phyloP scores from a whole-genome alignment of 345 rosid genomes.

The Rubroshorea leprosula region DNA sequence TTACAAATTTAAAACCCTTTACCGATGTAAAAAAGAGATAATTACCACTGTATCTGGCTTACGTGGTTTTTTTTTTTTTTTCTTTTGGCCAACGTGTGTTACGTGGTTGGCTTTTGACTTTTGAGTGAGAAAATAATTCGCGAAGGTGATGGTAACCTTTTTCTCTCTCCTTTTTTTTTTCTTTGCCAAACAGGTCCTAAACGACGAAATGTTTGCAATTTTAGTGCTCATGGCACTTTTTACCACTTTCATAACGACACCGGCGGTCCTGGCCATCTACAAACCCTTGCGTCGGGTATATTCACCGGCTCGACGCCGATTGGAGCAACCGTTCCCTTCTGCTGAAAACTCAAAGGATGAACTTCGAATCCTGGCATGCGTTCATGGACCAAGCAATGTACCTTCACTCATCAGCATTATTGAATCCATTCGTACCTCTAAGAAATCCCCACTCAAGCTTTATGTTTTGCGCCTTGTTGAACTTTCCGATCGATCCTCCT shows the following conservation, averaged over 20 bases:
- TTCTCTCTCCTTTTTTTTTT: neutral
- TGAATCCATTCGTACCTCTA: constrained; percentile 19
- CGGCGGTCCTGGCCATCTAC: constrained; percentile 30
- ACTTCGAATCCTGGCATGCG: constrained; percentile 31
- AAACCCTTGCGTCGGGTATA: constrained; percentile 16
- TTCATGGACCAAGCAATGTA: constrained; percentile 23
- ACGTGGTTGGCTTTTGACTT: no score
- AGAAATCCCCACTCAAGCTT: constrained; percentile 16
- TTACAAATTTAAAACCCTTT: no score
- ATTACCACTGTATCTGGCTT: no score
- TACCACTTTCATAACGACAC: constrained; percentile 40
- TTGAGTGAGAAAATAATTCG: no score
- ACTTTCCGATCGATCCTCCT: constrained; percentile 29
- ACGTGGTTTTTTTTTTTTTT: no score
- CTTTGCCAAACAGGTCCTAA: constrained; percentile 27
- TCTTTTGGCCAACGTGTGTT: no score
- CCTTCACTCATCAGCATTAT: constrained; percentile 28
- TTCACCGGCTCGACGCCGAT: neutral
- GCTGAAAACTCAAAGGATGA: constrained; percentile 4
- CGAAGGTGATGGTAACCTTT: no score
- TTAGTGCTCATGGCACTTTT: constrained; percentile 41
- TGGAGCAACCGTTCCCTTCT: neutral
- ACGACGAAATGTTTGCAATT: constrained; percentile 40
- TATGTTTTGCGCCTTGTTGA: constrained; percentile 34
- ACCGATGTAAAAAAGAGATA: no score